phyloP scores from a whole-genome alignment of 169 alveolate genomes.

The Plasmodium billcollinsi region DNA sequence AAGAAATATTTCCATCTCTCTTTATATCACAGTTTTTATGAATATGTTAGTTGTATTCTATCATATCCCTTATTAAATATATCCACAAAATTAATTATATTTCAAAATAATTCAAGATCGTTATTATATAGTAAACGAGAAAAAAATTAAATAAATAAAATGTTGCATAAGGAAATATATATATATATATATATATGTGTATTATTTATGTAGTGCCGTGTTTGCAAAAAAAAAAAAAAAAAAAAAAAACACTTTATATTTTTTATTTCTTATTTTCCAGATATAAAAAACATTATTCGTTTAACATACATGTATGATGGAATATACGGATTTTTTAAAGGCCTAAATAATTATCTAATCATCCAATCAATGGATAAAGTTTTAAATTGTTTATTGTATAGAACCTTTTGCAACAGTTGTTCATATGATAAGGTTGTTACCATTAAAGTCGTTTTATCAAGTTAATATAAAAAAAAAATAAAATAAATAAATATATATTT shows the following conservation, averaged over 20 bases:
- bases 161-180: neutral
- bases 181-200: neutral
- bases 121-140: constrained; percentile 18
- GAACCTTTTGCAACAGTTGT: constrained; percentile 43
- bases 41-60: constrained; percentile 50
- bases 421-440: constrained; percentile 71
- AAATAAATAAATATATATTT: constrained; percentile 1
- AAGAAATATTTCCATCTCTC: constrained; percentile 54
- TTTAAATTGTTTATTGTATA: constrained; percentile 47
- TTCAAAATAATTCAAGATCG: constrained; percentile 47
- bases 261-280: constrained; percentile 8
- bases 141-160: neutral
- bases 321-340: constrained; percentile 59
- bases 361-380: constrained; percentile 55
- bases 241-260: neutral
- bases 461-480: constrained; percentile 10
- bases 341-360: constrained; percentile 31
- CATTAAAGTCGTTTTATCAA: constrained; percentile 67
- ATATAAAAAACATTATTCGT: constrained; percentile 29
- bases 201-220: neutral
- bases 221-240: neutral
- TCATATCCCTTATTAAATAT: constrained; percentile 65
- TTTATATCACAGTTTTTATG: constrained; percentile 56
- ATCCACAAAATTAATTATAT: constrained; percentile 61
- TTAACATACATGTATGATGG: constrained; percentile 69